Percentiles rank a stretch among this genome's conserved stretches.
phyloP scores from a whole-genome alignment of 345 rosid genomes.

The Hibiscus mutabilis region DNA sequence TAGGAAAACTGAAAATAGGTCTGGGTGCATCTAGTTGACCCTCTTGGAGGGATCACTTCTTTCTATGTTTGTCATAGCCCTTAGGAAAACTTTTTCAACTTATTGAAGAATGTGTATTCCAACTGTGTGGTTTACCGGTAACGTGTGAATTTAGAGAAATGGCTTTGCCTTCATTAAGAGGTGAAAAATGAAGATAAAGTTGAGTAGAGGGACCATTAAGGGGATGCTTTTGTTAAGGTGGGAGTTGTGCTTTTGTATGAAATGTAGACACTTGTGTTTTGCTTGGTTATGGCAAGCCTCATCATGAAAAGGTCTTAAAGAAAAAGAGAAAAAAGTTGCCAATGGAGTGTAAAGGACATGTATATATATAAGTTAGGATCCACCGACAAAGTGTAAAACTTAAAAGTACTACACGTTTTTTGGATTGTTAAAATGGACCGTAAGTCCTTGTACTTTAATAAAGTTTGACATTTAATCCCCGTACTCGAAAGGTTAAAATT shows the following conservation, averaged over 20 bases:
- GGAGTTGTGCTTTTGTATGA: constrained; percentile 16
- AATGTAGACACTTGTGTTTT: constrained; percentile 18
- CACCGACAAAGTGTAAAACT: too few species aligned
- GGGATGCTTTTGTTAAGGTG: constrained; percentile 20
- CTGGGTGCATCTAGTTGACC: background rate
- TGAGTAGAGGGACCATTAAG: constrained; percentile 20
- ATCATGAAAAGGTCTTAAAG: constrained; percentile 30
- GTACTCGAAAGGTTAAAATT: too few species aligned
- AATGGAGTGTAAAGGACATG: constrained; percentile 27
- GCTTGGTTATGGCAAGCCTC: constrained; percentile 21
- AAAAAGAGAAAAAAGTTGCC: constrained; percentile 26
- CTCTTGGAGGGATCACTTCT: background rate
- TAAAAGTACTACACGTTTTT: too few species aligned
- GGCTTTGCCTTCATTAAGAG: constrained; percentile 3
- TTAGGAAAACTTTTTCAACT: background rate
- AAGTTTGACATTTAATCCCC: too few species aligned
- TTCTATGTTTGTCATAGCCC: background rate
- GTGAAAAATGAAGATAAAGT: constrained; percentile 11
- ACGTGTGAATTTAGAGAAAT: background rate
- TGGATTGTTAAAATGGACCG: too few species aligned
- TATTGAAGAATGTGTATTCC: background rate
- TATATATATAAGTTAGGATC: too few species aligned
- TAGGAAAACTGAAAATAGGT: background rate
- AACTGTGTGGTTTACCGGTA: background rate
- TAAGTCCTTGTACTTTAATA: too few species aligned